Percentiles rank a stretch among this genome's conserved stretches.
phyloP scores from a whole-genome alignment of 768 basidiomycete species.

The Dendrothele bispora region DNA sequence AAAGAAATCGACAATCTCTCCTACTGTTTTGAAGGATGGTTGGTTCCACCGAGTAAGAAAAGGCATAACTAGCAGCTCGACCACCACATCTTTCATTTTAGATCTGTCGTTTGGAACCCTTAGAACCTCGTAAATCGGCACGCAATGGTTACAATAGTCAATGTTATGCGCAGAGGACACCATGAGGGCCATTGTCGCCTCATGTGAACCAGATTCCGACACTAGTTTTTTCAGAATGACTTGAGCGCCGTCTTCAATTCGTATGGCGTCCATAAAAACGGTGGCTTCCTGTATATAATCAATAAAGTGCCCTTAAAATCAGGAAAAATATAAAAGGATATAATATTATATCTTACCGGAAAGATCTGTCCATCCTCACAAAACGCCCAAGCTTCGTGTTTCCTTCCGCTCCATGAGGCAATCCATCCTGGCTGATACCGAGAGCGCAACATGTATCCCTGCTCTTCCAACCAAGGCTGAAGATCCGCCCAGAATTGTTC shows the following conservation, averaged over 20 bases:
- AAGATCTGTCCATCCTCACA: conserved; percentile 6
- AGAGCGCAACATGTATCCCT: conserved; percentile 31
- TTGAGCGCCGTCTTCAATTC: conserved; percentile 22
- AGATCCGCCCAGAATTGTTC: conserved; percentile 9
- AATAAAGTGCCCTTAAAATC: too few relatives aligned
- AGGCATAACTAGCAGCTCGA: conserved; percentile 36
- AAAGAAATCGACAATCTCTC: conserved; percentile 32
- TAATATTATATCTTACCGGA: background rate
- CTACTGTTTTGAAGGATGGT: conserved; percentile 33
- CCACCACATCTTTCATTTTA: conserved; percentile 9
- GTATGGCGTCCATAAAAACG: conserved; percentile 26
- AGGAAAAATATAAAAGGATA: background rate
- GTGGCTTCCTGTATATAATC: background rate
- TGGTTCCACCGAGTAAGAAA: conserved; percentile 20
- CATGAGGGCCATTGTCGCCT: conserved; percentile 25
- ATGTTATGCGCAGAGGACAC: conserved; percentile 15
- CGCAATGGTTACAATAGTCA: conserved; percentile 33
- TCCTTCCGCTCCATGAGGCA: conserved; percentile 29
- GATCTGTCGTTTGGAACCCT: conserved; percentile 12
- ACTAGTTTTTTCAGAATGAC: conserved; percentile 30
- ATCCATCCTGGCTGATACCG: conserved; percentile 32
- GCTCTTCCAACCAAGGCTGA: conserved; percentile 26
- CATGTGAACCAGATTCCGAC: conserved; percentile 15
- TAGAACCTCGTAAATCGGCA: conserved; percentile 25
- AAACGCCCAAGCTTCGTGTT: background rate